Conservation (phyloP, 495 filamentous ascomycete genomes). For the Talaromyces ruber region DNA sequence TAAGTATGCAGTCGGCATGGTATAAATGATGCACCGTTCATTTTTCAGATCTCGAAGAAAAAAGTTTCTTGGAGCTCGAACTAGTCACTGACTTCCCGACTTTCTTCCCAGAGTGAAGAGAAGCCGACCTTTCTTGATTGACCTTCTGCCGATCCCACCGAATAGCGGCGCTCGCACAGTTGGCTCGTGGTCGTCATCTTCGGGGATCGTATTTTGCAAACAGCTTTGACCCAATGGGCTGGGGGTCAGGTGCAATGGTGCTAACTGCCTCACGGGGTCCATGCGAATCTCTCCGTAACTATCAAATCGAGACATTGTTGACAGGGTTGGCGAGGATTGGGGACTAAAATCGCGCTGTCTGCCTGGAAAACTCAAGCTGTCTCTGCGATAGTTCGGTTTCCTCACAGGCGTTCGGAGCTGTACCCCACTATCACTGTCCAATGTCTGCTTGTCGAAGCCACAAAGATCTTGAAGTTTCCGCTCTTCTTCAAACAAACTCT, state of each 20-base stretch:
- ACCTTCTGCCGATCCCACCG: not conserved
- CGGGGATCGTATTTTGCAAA: not conserved
- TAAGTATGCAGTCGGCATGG: not conserved
- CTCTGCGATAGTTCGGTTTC: not conserved
- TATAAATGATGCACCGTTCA: not conserved
- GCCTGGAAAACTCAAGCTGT: not conserved
- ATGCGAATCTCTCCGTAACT: not conserved
- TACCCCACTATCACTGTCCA: not conserved
- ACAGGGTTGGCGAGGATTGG: not conserved
- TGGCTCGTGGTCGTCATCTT: not conserved
- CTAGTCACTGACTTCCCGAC: not conserved
- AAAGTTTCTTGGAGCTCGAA: not conserved
- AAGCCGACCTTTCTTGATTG: not conserved
- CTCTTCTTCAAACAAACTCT: slow-evolving; percentile 73
- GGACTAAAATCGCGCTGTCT: not conserved
- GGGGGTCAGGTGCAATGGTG: not conserved
- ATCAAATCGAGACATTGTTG: not conserved
- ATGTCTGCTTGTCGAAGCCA: slow-evolving; percentile 1
- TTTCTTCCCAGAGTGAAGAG: not conserved
- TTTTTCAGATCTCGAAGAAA: not conserved
- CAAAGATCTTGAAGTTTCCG: slow-evolving; percentile 62
- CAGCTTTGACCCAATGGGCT: not conserved
- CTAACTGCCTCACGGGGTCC: not conserved
- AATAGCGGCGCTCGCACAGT: not conserved
- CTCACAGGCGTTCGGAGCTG: not conserved